Evolutionary conservation across 2,329 filamentous ascomycete species (phyloP), one percentile per base, ranked within the genome.

Genomic region (Claviceps digitariae): DNA sequence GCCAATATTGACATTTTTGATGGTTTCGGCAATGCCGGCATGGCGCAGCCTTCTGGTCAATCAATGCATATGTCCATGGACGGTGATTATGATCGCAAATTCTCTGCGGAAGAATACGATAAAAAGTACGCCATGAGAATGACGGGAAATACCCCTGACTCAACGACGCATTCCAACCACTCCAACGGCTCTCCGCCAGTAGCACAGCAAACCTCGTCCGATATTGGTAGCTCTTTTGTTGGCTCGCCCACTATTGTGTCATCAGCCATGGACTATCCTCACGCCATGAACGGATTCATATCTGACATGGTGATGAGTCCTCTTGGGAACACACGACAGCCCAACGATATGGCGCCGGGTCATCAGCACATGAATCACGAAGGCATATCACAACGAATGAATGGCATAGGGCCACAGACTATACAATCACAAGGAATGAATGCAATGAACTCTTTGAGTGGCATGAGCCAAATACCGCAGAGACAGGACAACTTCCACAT

Each of bases 1-100:
- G 66, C 73, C 61, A 73, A 71, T 54, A 72, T 83, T 10, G 81
- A 84, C 53, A 79, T 84, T 8, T 84, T 84, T 54, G 81, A 84
- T 58, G 81, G 81, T 4, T 84, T 83, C 52, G 81, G 81, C 50
- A 82, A 74, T 54, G 77, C 75, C 4, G 79, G 79, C 25, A 81
- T 84, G 72, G 79, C 73, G 2, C 76, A 79, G 55, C 72, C 75
- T 13, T 64, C 74, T 0, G 57, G 62, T 1, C 68, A 67, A 56
- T 17, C 43, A n/a, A 67, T 71, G 62, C 65, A 66, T 47, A 69
- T 74, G 59, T 63, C 73, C 45, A 69, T 74, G 48, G 73, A 78
- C 23, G 62, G 64, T 53, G 76, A 79, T 27, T 75, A 72, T 43
- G 73, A 72, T 38, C 69, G 67, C 58, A 75, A 75, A 57, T 73